Evolutionary conservation across 768 basidiomycete species (phyloP), one percentile per base, ranked within the genome.

Genomic region (Lentinula boryana): DNA sequence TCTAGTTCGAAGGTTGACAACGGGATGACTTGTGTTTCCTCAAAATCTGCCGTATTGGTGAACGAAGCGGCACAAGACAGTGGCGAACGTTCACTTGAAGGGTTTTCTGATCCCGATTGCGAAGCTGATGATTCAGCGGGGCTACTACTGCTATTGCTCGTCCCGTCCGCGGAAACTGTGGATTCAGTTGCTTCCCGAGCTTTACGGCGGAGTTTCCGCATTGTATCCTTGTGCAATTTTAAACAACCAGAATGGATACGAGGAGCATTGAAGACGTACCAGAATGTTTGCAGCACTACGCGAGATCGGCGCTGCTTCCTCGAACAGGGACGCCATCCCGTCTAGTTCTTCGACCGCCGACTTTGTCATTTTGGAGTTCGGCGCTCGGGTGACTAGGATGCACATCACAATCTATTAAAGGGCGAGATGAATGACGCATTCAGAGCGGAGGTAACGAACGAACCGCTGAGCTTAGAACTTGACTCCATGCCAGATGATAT

Each of bases 401-500:
- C 84, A 83, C 79, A 86, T 78, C 7, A 83, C 77, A 56, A 86
- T 77, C 88, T 90, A 66, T 16, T 4, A 38, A 9, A 38, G 10
- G 33, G 41, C 3, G 43, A 36, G 40, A 6, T 18, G n/a, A 41
- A 16, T 15, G n/a, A n/a, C n/a, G n/a, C n/a, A n/a, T n/a, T 5
- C 27, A 44, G 7, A 53, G 6, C 23, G 10, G 12, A 35, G 4
- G 27, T 13, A 49, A 52, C 27, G 23, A 8, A 72, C 86, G 63
- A 66, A 90, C 89, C 5, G 82, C 81, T 3, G 85, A 85, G 3
- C 87, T 85, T 27, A 89, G 71, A 3, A 78, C 79, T 38, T 85
- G 82, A 12, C 87, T 88, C 86, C 89, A 90, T n/a, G 81, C 70
- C 9, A 84, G 63, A 15, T 75, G 77, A 33, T 84, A 65, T 9